Conservation (phyloP, 2,329 filamentous ascomycete genomes). For the Hypocreales sp. region DNA sequence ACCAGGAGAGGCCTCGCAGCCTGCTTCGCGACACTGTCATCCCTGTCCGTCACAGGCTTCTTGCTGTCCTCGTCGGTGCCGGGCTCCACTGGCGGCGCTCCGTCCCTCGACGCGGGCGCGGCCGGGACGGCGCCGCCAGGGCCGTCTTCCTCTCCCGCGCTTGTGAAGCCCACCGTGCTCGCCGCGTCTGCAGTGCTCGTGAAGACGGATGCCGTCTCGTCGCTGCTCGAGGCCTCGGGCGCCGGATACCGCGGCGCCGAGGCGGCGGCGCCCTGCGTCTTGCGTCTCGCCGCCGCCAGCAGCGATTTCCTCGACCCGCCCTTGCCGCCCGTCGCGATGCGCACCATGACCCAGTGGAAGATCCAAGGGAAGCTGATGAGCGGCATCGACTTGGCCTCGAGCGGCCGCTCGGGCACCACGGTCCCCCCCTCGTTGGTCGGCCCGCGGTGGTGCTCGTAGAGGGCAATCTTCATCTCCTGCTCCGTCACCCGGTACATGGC, state of each 20-base stretch:
- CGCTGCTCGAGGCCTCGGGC: too few relatives aligned
- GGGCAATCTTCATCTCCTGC: constrained; percentile 46
- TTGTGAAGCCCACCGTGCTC: too few relatives aligned
- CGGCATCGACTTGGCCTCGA: constrained; percentile 42
- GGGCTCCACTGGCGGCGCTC: too few relatives aligned
- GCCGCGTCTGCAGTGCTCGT: too few relatives aligned
- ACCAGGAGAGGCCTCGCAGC: not conserved
- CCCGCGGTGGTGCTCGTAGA: constrained; percentile 24
- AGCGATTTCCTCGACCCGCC: constrained; percentile 8
- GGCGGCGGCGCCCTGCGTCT: too few relatives aligned
- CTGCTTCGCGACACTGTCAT: not conserved
- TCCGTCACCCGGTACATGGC: constrained; percentile 82
- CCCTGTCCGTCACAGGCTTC: too few relatives aligned
- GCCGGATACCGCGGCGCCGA: too few relatives aligned
- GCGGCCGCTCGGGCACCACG: constrained; percentile 6
- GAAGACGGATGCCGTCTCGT: too few relatives aligned
- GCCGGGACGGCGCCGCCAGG: too few relatives aligned
- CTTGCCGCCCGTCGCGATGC: constrained; percentile 13
- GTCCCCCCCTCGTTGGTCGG: constrained; percentile 17
- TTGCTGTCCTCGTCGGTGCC: too few relatives aligned
- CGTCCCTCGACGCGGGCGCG: too few relatives aligned
- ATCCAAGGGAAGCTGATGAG: constrained; percentile 93
- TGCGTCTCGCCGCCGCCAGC: constrained; percentile 5
- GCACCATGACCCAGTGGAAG: constrained; percentile 45
- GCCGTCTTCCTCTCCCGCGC: too few relatives aligned